Evolutionary conservation across 2,329 filamentous ascomycete genomes (phyloP).

Genomic region (Nemania diffusa): DNA sequence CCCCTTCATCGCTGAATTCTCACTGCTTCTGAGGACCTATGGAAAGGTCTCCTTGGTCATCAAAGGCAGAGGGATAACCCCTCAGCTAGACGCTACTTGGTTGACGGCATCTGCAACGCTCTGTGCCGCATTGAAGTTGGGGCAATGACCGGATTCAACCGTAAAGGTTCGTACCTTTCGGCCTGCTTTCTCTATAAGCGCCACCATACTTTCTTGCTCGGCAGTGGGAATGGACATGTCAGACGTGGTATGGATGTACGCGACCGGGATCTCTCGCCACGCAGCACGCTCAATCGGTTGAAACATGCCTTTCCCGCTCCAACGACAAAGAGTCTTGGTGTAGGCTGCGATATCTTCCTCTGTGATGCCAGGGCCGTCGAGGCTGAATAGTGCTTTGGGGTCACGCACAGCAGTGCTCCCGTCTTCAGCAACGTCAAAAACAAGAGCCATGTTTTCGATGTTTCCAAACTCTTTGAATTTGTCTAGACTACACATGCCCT

Average conservation of each 20-base stretch:
- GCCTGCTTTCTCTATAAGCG: conserved; percentile 27
- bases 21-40: no score
- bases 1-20: no score
- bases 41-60: no score
- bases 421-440: conserved; percentile 34
- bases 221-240: conserved; percentile 21
- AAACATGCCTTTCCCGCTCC: conserved; percentile 38
- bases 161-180: conserved; percentile 28
- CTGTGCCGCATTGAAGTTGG: conserved; percentile 32
- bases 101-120: conserved; percentile 21
- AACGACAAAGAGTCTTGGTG: conserved; percentile 22
- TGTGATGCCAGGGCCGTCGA: conserved; percentile 17
- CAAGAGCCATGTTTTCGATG: conserved; percentile 17
- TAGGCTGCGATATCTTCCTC: conserved; percentile 30
- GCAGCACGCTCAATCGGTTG: conserved; percentile 28
- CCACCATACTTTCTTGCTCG: conserved; percentile 35
- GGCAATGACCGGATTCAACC: conserved; percentile 35
- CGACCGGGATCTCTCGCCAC: conserved; percentile 30
- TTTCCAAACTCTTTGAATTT: conserved; percentile 32
- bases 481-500: conserved; percentile 28
- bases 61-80: no score
- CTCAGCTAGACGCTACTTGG: background rate
- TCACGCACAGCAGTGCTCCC: conserved; percentile 19
- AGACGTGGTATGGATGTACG: conserved; percentile 20
- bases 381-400: conserved; percentile 3